Percentiles rank a stretch among this genome's conserved stretches.
Conservation (phyloP, 768 basidiomycete species). For the Podaxis sp. region DNA sequence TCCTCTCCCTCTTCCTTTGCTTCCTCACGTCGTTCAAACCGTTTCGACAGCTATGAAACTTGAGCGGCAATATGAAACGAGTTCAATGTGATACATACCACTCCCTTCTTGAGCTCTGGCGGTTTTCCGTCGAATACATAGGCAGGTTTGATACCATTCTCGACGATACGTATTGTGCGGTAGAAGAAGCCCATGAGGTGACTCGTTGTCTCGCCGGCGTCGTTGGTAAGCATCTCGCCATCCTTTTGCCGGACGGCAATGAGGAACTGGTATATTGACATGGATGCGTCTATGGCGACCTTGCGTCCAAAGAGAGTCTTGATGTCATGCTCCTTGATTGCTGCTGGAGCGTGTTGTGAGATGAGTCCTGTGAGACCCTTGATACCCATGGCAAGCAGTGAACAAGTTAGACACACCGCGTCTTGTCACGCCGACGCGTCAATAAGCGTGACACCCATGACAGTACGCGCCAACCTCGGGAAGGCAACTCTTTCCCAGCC, state of each 20-base stretch:
- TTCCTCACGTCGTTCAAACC: conserved; percentile 87
- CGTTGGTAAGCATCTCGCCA: conserved; percentile 95
- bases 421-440: background rate
- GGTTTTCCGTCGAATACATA: conserved; percentile 99
- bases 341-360: conserved; percentile 84
- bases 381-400: conserved; percentile 72
- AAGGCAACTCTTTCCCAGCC: background rate
- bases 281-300: conserved; percentile 97
- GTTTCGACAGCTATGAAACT: conserved; percentile 79
- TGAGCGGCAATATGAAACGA: conserved; percentile 1
- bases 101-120: conserved; percentile 94
- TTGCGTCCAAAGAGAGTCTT: conserved; percentile 98
- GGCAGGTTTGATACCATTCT: conserved; percentile 97
- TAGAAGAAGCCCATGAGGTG: conserved; percentile 99
- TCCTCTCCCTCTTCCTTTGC: conserved; percentile 95
- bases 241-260: conserved; percentile 97
- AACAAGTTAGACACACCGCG: background rate
- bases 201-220: conserved; percentile 97
- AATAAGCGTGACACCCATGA: background rate
- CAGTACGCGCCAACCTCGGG: conserved; percentile 2
- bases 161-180: conserved; percentile 94
- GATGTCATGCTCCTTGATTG: conserved; percentile 92
- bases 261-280: conserved; percentile 97
- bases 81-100: conserved; percentile 57
- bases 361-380: conserved; percentile 92